Base-by-base conservation (phyloP, 305 asterid species). In the Stenogyne calaminthoides region DNA sequence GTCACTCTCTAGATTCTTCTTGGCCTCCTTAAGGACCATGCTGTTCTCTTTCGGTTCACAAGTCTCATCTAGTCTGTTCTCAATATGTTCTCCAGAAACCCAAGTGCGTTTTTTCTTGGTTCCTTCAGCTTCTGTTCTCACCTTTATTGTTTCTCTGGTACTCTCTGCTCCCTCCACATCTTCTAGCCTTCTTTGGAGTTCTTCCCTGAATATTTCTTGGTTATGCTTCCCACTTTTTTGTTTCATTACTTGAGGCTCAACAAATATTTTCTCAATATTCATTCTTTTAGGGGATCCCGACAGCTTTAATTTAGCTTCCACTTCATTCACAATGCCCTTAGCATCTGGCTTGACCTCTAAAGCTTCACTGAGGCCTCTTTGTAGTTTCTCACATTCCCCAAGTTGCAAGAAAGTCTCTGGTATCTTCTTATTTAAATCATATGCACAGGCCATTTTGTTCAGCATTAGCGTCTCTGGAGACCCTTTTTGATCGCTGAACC, bases 51-150 rank as follows among this genome's bases (percentile, higher is more conserved):
- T 72, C 52, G 15, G 71, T 72, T 71, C 74, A 67, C 56, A 67
- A 69, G 77, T 70, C 75, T 71, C 81, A 27, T 78, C 83, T 19
- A 60, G 61, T 64, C 29, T 55, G 62, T 46, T 80, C 54, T 65
- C 75, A 49, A 67, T 64, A 66, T 80, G 78, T 44, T 76, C 76
- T 51, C 71, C 81, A 56, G 78, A 69, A 72, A 14, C 64, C 64
- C 72, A 86, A 51, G 60, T 47, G 47, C 59, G 75, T 60, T 77
- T 84, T 76, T 80, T 69, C 77, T 77, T 67, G 61, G 70, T 78
- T 74, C 70, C 86, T 62, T 84, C 88, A 72, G 65, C 77, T 70
- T 76, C 77, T 65, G 29, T 62, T 74, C 67, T 71, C 61, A 70
- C 72, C 58, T 67, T 80, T 60, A 58, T 73, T 64, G 65, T 42